Evolutionary conservation across 1,284 basidiomycete genomes (phyloP).

Genomic region (Cutaneotrichosporon cavernicola): DNA sequence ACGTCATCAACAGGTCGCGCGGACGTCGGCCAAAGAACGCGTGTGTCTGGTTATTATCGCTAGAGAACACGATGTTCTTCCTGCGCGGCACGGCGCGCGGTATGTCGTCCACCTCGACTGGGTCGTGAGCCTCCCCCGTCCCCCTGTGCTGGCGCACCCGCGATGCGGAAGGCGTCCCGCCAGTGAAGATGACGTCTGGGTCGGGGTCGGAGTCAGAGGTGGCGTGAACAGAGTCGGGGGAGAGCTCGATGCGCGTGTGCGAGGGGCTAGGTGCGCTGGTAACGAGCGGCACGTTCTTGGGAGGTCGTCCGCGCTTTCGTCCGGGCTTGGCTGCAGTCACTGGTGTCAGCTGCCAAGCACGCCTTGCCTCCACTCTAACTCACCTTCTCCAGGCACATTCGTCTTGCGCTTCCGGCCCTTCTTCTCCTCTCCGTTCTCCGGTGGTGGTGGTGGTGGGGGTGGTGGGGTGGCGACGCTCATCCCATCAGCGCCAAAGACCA

Average conservation of each 20-base stretch:
- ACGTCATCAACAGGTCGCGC: not conserved
- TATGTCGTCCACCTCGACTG: constrained; percentile 10
- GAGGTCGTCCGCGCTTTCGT: not conserved
- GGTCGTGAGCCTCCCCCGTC: not conserved
- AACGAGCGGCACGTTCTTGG: not conserved
- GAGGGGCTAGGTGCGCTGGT: not conserved
- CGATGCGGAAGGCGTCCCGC: not conserved
- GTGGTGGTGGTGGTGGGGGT: not conserved
- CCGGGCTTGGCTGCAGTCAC: not conserved
- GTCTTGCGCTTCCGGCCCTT: constrained; percentile 9
- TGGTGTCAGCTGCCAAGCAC: not conserved
- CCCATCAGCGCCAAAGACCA: constrained; percentile 17
- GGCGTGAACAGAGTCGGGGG: constrained; percentile 1
- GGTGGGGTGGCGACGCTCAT: constrained; percentile 18
- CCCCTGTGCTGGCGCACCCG: not conserved
- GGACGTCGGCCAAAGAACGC: constrained; percentile 34
- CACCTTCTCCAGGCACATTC: constrained; percentile 6
- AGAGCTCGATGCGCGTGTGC: not conserved
- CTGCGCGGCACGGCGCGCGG: constrained; percentile 26
- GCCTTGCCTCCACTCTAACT: not conserved
- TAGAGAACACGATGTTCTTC: constrained; percentile 29
- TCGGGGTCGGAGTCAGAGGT: not conserved
- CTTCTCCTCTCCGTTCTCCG: not conserved
- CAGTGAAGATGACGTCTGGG: constrained; percentile 6
- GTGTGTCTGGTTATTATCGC: constrained; percentile 36